Conservation (phyloP, 2,329 filamentous ascomycete species). For the Penicillium rolfsii region DNA sequence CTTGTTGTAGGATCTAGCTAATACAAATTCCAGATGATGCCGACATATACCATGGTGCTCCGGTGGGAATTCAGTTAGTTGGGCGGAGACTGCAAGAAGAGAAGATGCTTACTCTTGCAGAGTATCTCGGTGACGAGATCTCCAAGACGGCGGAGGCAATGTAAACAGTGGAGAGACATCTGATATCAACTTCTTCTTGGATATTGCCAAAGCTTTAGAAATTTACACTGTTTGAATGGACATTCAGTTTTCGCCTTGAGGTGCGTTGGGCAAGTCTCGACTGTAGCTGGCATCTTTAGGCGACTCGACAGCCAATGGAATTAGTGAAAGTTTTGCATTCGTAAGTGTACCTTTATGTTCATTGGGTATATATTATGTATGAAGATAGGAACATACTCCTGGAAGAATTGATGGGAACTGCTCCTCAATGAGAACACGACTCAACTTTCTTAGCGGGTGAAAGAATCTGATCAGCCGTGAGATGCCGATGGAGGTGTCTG, state of each 20-base stretch:
- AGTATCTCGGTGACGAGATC: slow-evolving; percentile 41
- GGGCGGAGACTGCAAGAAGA: slow-evolving; percentile 57
- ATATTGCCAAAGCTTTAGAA: neutral
- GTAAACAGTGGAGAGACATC: neutral
- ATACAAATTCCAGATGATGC: slow-evolving; percentile 48
- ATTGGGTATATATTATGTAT: neutral
- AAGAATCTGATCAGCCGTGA: slow-evolving; percentile 9
- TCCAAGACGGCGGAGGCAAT: slow-evolving; percentile 1
- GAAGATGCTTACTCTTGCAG: slow-evolving; percentile 52
- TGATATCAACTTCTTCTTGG: neutral
- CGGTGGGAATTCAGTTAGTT: slow-evolving; percentile 54
- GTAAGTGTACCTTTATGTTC: neutral
- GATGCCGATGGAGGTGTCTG: slow-evolving; percentile 29
- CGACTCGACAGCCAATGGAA: neutral
- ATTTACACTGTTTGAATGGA: neutral
- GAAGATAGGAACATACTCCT: neutral
- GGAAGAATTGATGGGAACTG: neutral
- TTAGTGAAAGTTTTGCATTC: neutral
- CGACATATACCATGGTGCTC: slow-evolving; percentile 53
- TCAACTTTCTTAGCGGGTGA: neutral
- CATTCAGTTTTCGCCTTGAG: neutral
- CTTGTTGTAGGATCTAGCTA: neutral
- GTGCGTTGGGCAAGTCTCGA: neutral
- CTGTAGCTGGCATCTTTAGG: neutral
- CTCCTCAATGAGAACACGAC: neutral